These are phyloP conservation scores for Agastache rugosa DNA, from an alignment of 257 asterid species.

Conservation along the genomic window DNA sequence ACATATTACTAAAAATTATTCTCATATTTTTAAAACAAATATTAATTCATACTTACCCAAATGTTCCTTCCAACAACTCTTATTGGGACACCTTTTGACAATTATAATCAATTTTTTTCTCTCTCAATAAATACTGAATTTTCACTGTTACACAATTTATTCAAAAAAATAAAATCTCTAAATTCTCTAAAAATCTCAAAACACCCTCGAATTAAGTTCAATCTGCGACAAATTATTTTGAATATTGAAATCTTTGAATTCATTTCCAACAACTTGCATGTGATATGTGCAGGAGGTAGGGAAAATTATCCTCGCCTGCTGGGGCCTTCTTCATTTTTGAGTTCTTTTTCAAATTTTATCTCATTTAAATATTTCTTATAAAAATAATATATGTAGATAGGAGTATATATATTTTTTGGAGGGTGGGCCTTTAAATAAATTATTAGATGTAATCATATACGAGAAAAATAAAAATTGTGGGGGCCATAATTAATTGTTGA, in stretches of 20 bases:
- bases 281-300: constrained; percentile 36
- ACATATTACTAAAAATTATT: not conserved
- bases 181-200: not conserved
- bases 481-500: constrained; percentile 40
- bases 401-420: not conserved
- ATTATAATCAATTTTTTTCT: not conserved
- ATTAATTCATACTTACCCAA: not conserved
- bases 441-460: constrained; percentile 29
- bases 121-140: no score
- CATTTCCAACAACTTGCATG: constrained; percentile 38
- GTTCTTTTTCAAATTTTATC: not conserved
- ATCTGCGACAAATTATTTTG: not conserved
- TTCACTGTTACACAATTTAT: not conserved
- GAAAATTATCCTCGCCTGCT: constrained; percentile 27
- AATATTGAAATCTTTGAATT: not conserved
- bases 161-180: not conserved
- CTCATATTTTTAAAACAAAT: not conserved
- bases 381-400: not conserved
- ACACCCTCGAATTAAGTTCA: not conserved
- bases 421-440: constrained; percentile 34
- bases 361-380: not conserved
- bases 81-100: not conserved
- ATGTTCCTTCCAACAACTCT: not conserved
- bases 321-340: constrained; percentile 26
- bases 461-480: constrained; percentile 37